Evolutionary conservation across 805 yeast genomes (phyloP), one percentile per base, ranked within the genome.

Genomic region (Wickerhamomyces tratensis): DNA sequence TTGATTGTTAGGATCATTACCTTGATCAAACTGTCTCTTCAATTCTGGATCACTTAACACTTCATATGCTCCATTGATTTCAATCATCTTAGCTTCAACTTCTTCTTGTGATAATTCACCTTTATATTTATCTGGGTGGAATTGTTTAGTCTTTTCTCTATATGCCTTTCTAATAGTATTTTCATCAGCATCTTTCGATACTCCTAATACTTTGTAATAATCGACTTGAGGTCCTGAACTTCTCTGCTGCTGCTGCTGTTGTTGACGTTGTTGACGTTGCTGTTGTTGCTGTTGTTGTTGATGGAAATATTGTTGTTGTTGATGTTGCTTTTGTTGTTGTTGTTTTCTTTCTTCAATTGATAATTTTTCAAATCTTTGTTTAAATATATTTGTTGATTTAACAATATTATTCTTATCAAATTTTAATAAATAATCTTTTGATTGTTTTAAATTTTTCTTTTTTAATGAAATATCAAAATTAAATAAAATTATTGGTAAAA

Each of bases 61-160:
- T 57, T 88, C 97, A 61, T 93, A 88, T 0, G 98, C 98, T 56
- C 84, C 86, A 61, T 91, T 93, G 48, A 91, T 85, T 43, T 82
- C 89, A 39, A 94, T 87, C 89, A 91, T 93, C 53, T 84, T 86
- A 40, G 68, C 68, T 61, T 87, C 95, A 34, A 83, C 82, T 45
- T 82, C 74, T 31, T 79, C 86, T 29, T 76, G 71, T 8, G 79
- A 68, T 46, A 82, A 58, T 35, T 81, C 86, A 33, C 78, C 80
- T 53, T 78, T 79, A 57, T 85, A 81, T 59, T 91, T 93, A 62
- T 91, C 98, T 0, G 98, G 98, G 57, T 91, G 98, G 59, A 74
- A 86, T 56, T 79, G 79, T 54, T 82, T 81, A 33, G 93, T 82
- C 54, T 81, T 74, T 7, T 78, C 69, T 45, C 96, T 69, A 63